Base-by-base conservation (phyloP, 495 filamentous ascomycete species). In the Penicillium subrubescens region DNA sequence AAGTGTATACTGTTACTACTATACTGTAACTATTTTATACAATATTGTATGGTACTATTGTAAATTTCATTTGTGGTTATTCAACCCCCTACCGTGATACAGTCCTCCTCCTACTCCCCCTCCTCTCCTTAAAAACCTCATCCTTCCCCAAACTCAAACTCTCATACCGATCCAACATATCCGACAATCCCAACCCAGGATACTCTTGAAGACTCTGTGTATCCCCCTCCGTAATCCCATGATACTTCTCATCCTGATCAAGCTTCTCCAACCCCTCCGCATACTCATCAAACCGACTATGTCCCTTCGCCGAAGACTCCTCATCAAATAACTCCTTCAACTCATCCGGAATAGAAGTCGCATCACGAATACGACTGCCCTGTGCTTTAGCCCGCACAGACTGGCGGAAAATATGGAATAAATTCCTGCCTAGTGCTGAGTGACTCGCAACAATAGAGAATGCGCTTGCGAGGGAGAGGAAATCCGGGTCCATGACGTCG, bases 161-260 rank as follows among this genome's bases (percentile, higher is more conserved):
- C 55, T 82, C 79, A 64, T 80, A 82, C 2, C 71, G 72, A 67
- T 77, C 77, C 8, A 82, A 68, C 80, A 82, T 82, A 21, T 79
- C 77, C 15, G 70, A 77, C 3, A 82, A 62, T 8, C 68, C 66
- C 25, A 71, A 51, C 2, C 74, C 71, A 14, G 72, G 71, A 44
- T 67, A 73, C 41, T 67, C 66, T 53, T 73, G 72, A 31, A 73
- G 65, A 39, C 54, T 72, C 8, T 57, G 66, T 10, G 54, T 64
- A 8, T 67, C 69, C 6, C 14, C n/a, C 1, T 65, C 65, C n/a
- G 29, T 6, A 31, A 73, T 71, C 0, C 74, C 75, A 63, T 67
- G 72, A 60, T 81, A 81, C 44, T 74, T 73, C 17, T 65, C 70
- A 54, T 78, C 68, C 52, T 41, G 56, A 48, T 79, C 68, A n/a